phyloP scores from a whole-genome alignment of 1,139 yeast genomes.

The Kodamaea arcana region DNA sequence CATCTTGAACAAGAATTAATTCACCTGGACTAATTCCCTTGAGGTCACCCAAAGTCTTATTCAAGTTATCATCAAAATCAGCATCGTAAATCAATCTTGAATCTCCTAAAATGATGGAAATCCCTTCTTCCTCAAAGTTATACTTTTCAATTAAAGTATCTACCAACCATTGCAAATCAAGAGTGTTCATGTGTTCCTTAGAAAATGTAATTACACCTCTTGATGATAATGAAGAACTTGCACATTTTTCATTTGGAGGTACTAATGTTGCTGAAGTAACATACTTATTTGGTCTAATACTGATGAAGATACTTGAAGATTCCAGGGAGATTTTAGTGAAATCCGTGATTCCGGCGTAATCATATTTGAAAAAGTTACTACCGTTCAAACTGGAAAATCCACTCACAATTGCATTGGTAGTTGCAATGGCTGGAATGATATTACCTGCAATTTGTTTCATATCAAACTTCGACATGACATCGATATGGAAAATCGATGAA shows the following conservation, averaged over 20 bases:
- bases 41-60: constrained; percentile 46
- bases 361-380: constrained; percentile 51
- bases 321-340: constrained; percentile 12
- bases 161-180: constrained; percentile 41
- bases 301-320: constrained; percentile 58
- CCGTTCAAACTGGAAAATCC: constrained; percentile 70
- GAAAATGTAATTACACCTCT: constrained; percentile 34
- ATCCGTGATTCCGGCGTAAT: constrained; percentile 14
- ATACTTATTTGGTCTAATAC: constrained; percentile 66
- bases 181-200: constrained; percentile 10
- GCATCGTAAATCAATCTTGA: constrained; percentile 72
- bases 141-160: constrained; percentile 43
- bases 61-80: constrained; percentile 81
- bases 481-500: constrained; percentile 68
- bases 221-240: constrained; percentile 66
- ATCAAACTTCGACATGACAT: constrained; percentile 74
- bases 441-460: constrained; percentile 95
- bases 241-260: constrained; percentile 64
- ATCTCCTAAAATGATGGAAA: constrained; percentile 56
- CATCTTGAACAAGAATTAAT: constrained; percentile 71
- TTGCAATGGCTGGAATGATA: constrained; percentile 97
- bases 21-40: constrained; percentile 55
- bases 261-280: constrained; percentile 60
- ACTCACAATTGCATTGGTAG: constrained; percentile 93
- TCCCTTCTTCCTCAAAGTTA: constrained; percentile 61